Conservation (phyloP, 345 rosid species). For the Lagerstroemia speciosa region DNA sequence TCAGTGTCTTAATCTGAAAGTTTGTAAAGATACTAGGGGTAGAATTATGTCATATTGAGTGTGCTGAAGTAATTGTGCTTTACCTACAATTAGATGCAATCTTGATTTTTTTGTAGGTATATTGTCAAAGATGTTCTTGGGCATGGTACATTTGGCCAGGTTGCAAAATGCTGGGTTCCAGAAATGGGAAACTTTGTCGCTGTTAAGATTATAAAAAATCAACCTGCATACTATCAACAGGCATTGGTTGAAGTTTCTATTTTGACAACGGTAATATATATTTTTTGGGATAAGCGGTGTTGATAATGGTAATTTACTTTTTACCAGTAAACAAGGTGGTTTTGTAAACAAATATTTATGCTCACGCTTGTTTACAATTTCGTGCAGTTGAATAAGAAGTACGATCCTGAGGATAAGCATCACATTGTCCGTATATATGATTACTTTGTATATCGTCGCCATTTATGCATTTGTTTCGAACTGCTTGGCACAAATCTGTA, state of each 20-base stretch:
- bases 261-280: neutral
- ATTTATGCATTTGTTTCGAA: constrained; percentile 93
- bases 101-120: constrained; percentile 45
- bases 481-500: constrained; percentile 93
- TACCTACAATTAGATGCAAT: constrained; percentile 6
- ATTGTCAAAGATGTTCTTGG: constrained; percentile 1
- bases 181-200: neutral
- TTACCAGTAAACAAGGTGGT: neutral
- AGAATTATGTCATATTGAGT: neutral
- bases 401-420: constrained; percentile 96
- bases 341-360: neutral
- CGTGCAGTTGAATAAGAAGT: constrained; percentile 85
- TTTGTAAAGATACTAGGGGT: neutral
- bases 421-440: constrained; percentile 97
- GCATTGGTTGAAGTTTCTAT: constrained; percentile 3
- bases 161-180: constrained; percentile 5
- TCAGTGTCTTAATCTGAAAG: neutral
- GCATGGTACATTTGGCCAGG: constrained; percentile 4
- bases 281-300: neutral
- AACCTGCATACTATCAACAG: constrained; percentile 4
- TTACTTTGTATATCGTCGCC: constrained; percentile 72
- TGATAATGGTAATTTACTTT: neutral
- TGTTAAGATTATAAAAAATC: neutral
- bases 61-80: neutral
- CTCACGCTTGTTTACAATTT: constrained; percentile 12